Evolutionary conservation across 345 rosid species (phyloP).

Genomic region (Eutrema yunnanense): DNA sequence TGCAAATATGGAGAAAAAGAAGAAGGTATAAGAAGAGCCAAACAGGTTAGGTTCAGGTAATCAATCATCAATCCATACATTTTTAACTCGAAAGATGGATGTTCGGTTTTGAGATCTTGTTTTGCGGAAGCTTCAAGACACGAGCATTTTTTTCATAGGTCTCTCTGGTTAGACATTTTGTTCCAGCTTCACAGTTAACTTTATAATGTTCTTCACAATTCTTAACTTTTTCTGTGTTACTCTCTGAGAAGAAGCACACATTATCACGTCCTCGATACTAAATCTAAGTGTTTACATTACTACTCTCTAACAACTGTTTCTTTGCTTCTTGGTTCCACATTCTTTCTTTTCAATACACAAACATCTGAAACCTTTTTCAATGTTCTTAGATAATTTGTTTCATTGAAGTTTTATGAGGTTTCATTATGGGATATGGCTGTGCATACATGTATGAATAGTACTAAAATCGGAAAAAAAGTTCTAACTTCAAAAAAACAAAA

Average conservation of each 20-base stretch:
- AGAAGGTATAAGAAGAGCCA: conserved; percentile 33
- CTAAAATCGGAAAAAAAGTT: neutral
- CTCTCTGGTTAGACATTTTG: conserved; percentile 16
- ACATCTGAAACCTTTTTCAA: neutral
- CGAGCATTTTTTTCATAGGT: neutral
- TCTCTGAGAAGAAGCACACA: neutral
- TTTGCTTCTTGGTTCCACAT: neutral
- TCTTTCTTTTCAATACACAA: neutral
- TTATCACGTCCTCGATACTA: neutral
- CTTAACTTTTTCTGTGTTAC: neutral
- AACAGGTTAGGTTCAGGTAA: conserved; percentile 17
- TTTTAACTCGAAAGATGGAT: neutral
- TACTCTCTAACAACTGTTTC: neutral
- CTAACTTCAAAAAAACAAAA: neutral
- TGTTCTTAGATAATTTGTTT: neutral
- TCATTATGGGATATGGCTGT: neutral
- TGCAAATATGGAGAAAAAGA: conserved; percentile 47
- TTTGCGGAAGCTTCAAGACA: too few species aligned
- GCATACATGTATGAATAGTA: neutral
- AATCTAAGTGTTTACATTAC: neutral
- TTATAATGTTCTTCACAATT: neutral
- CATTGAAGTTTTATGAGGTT: neutral
- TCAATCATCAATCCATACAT: neutral
- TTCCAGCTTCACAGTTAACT: neutral
- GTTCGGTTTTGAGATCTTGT: too few species aligned